phyloP scores from a whole-genome alignment of 371 early-diverging fungal species.

The Dichotomocladium elegans region DNA sequence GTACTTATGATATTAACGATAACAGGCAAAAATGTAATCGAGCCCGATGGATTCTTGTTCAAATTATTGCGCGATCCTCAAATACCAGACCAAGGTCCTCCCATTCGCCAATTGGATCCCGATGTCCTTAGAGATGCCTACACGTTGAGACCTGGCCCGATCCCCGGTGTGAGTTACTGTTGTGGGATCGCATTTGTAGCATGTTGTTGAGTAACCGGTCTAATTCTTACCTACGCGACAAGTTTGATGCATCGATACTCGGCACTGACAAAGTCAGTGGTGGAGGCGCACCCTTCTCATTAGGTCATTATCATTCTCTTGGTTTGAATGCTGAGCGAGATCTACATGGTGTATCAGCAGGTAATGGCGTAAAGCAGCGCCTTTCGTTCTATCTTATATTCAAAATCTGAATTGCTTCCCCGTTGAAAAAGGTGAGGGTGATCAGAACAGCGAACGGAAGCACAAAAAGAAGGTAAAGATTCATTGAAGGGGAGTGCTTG shows the following conservation, averaged over 20 bases:
- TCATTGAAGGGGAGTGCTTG: background rate
- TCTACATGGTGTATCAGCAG: conserved; percentile 7
- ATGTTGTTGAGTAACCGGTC: conserved; percentile 1
- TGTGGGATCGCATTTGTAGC: background rate
- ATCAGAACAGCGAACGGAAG: conserved; percentile 43
- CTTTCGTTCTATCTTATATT: too few species aligned
- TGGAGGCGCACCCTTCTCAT: conserved; percentile 12
- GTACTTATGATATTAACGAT: background rate
- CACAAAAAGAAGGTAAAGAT: conserved; percentile 62
- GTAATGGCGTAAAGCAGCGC: background rate
- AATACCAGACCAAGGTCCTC: conserved; percentile 25
- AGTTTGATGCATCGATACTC: conserved; percentile 59
- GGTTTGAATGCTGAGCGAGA: conserved; percentile 1
- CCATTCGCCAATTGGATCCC: conserved; percentile 33
- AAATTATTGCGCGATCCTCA: conserved; percentile 42
- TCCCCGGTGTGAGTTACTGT: conserved; percentile 48
- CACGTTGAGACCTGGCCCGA: conserved; percentile 51
- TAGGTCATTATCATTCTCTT: conserved; percentile 12
- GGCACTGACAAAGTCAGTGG: conserved; percentile 57
- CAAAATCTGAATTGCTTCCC: too few species aligned
- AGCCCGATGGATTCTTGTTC: conserved; percentile 39
- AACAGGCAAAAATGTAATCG: conserved; percentile 36
- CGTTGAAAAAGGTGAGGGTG: conserved; percentile 27
- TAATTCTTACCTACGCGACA: background rate
- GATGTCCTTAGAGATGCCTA: conserved; percentile 50